Evolutionary conservation across 2,329 filamentous ascomycete genomes (phyloP).

Genomic region (Ceratocystis cubensis): DNA sequence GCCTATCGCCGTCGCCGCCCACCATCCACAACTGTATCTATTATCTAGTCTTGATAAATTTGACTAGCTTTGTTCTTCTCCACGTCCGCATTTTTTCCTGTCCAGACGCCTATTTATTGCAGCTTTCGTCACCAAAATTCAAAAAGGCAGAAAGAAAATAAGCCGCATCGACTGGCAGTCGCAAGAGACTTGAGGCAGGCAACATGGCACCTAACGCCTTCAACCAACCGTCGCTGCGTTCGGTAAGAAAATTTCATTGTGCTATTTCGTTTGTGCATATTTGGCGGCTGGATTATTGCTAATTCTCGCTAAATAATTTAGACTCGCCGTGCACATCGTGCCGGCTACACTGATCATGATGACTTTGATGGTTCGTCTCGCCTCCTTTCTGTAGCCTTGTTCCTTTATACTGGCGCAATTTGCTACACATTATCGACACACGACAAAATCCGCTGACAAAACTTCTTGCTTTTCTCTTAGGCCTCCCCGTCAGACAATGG

Average conservation of each 20-base stretch:
- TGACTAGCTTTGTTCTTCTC: too few species aligned
- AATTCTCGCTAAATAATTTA: constrained; percentile 23
- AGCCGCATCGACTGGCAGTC: too few species aligned
- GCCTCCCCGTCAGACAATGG: constrained; percentile 85
- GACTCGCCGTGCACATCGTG: constrained; percentile 45
- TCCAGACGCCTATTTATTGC: too few species aligned
- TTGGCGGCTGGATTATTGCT: not conserved
- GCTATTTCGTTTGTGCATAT: not conserved
- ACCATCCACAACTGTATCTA: not conserved
- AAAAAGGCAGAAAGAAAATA: too few species aligned
- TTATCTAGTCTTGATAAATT: too few species aligned
- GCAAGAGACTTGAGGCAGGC: not conserved
- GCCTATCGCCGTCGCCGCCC: not conserved
- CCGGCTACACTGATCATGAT: constrained; percentile 47
- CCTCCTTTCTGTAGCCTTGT: constrained; percentile 10
- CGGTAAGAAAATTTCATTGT: constrained; percentile 3
- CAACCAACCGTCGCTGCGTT: constrained; percentile 11
- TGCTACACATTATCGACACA: not conserved
- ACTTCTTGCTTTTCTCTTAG: constrained; percentile 28
- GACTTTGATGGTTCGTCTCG: constrained; percentile 42
- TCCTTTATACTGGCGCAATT: not conserved
- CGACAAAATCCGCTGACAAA: not conserved
- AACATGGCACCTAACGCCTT: constrained; percentile 12
- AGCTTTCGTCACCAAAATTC: too few species aligned
- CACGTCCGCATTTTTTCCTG: too few species aligned